Evolutionary conservation across 768 basidiomycete species (phyloP).

Genomic region (Gloeostereum incarnatum): DNA sequence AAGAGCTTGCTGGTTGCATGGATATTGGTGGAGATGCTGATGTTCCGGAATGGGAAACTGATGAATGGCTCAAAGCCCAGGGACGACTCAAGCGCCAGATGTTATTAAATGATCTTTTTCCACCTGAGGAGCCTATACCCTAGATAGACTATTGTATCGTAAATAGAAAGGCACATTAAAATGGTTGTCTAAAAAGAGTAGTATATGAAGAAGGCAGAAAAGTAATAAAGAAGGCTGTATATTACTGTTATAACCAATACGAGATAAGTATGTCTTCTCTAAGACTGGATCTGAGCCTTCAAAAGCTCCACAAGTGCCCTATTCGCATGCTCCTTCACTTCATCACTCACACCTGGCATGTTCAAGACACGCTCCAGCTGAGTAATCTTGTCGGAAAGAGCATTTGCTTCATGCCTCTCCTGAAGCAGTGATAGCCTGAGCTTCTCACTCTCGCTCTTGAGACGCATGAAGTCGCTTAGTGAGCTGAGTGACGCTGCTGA

Average conservation of each 20-base stretch:
- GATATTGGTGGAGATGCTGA: not conserved
- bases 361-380: too few relatives aligned
- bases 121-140: not conserved
- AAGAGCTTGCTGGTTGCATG: not conserved
- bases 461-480: too few relatives aligned
- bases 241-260: not conserved
- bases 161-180: too few relatives aligned
- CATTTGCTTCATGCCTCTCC: too few relatives aligned
- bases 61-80: slow-evolving; percentile 6
- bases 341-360: not conserved
- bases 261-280: not conserved
- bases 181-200: not conserved
- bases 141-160: not conserved
- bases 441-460: too few relatives aligned
- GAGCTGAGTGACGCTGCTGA: not conserved
- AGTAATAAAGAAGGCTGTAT: not conserved
- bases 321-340: not conserved
- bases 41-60: slow-evolving; percentile 5
- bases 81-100: not conserved
- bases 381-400: too few relatives aligned
- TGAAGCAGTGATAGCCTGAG: too few relatives aligned
- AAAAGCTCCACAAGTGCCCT: not conserved
- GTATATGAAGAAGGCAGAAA: not conserved
- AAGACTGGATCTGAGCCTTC: not conserved
- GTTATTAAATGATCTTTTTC: slow-evolving; percentile 8